Evolutionary conservation across 2,329 filamentous ascomycete species (phyloP), one percentile per base, ranked within the genome.

Genomic region (Elsinoe perseae): DNA sequence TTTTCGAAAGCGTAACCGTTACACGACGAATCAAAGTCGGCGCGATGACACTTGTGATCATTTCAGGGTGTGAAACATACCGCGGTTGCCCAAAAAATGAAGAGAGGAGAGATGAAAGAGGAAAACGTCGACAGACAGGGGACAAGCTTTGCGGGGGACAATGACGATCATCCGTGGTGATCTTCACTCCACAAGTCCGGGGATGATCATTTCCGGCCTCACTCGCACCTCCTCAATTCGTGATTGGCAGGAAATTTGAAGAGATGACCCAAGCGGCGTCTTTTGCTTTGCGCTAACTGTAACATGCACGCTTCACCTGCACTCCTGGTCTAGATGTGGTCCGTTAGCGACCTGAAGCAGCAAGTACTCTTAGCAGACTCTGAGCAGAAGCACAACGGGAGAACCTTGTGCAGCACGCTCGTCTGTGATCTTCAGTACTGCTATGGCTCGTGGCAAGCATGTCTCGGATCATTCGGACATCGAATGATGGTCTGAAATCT

Each of bases 1-100:
- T 28, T 32, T 52, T 52, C 25, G 48, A 52, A 52, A 52, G 48
- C 18, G 30, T 32, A 30, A 18, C 48, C 20, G 5, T 20, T 2
- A 5, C n/a, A n/a, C 7, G 21, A 38, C 48, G 28, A 52, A 52
- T 52, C 14, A 36, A n/a, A 21, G 16, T 14, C 32, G 30, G 25
- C 2, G 4, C 38, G 48, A 52, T 52, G 48, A 52, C 48, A 20
- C 16, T 12, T 9, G 48, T 38, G 48, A 38, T 30, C 48, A 38
- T 3, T 52, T 52, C 48, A 52, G 48, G 48, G 48, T 52, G 28
- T 52, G 48, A 52, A 38, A 52, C 48, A 52, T 52, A 16, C 48
- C 48, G 48, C 28, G 48, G 48, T 32, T n/a, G 20, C 28, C 48
- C 48, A 52, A 52, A 38, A 16, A 52, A 28, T 52, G 28, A 34